Base-by-base conservation (phyloP, 2,329 filamentous ascomycete genomes). In the Alternaria consortialis region DNA sequence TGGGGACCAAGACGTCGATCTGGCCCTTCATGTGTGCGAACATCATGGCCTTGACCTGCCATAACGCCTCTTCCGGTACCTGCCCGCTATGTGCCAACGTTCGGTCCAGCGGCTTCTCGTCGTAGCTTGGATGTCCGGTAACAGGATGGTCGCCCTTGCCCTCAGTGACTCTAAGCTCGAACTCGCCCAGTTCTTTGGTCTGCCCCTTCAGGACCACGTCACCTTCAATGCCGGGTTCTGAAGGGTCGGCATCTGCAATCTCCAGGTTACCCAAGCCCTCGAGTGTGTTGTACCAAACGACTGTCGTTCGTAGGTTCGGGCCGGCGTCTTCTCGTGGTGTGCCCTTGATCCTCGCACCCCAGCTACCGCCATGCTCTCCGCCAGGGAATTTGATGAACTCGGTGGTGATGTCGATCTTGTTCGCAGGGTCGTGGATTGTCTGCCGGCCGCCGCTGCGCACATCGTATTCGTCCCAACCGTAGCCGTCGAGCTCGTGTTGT, bases 391-490 rank as follows among this genome's bases (percentile, higher is more conserved):
- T 99, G 74, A 97, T 88, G 80, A 98, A 97, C 53, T 92, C 91
- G 43, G 94, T 97, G 8, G 91, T 96, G 64, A 99, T 86, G 80
- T 98, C 94, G 67, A 99, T 86, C 58, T 87, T 87, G 80, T 99
- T 99, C 50, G 87, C 90, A 55, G 90, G 89, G 78, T 99, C 95
- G 75, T 96, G 93, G 61, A 99, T 94, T 0, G 91, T 91, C 80
- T 99, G 93, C 23, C 91, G 85, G 57, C 95, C 95, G 64, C 95
- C 95, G 58, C 86, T 90, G 59, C 95, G 87, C 23, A 93, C 90
- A 80, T 99, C 95, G 78, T 96, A 99, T 77, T 97, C 92, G 73
- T 98, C 94, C 95, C 95, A 99, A 64, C 95, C 95, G 78, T 99
- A 99, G 57, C 94, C 94, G 48, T 88, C 91, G 86, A 99, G 97